Conservation (phyloP, 2,329 filamentous ascomycete genomes). For the Arthrobotrys sinensis region DNA sequence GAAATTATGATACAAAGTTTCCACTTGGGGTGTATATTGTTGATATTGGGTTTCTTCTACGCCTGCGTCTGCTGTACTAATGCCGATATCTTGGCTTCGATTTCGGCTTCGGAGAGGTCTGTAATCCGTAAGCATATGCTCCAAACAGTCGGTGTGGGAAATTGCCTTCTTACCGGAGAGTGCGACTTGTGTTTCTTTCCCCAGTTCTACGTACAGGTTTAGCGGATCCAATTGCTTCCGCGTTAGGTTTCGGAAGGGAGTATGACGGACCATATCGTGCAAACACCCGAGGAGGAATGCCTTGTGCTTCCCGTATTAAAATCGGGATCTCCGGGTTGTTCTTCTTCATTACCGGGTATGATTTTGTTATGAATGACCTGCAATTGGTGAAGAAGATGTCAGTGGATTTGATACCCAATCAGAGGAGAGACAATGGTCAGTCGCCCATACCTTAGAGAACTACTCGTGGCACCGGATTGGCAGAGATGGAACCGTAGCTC, state of each 20-base stretch:
- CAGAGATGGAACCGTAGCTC: constrained; percentile 98
- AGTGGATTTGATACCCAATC: constrained; percentile 58
- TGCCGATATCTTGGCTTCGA: constrained; percentile 77
- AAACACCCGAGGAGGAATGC: constrained; percentile 87
- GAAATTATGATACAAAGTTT: constrained; percentile 19
- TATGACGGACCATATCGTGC: constrained; percentile 85
- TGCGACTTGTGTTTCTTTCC: constrained; percentile 77
- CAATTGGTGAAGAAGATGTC: constrained; percentile 9
- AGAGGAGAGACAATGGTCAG: background rate
- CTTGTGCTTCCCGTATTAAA: constrained; percentile 90
- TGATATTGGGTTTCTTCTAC: constrained; percentile 2
- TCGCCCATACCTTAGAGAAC: constrained; percentile 81
- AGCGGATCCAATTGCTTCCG: background rate
- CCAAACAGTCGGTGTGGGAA: background rate
- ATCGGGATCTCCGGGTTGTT: constrained; percentile 96
- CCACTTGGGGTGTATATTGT: constrained; percentile 5
- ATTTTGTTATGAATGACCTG: constrained; percentile 89
- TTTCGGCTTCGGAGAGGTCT: constrained; percentile 79
- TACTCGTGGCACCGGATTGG: constrained; percentile 92
- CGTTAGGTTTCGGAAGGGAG: constrained; percentile 7
- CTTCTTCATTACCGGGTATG: constrained; percentile 99
- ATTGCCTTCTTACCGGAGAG: constrained; percentile 67
- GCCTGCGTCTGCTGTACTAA: constrained; percentile 69
- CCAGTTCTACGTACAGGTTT: constrained; percentile 72
- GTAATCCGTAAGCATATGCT: constrained; percentile 69